A percentile compares a stretch with the other conserved stretches of the same genome.
phyloP scores from a whole-genome alignment of 148 eudicot genomes.

The Silene conica region DNA sequence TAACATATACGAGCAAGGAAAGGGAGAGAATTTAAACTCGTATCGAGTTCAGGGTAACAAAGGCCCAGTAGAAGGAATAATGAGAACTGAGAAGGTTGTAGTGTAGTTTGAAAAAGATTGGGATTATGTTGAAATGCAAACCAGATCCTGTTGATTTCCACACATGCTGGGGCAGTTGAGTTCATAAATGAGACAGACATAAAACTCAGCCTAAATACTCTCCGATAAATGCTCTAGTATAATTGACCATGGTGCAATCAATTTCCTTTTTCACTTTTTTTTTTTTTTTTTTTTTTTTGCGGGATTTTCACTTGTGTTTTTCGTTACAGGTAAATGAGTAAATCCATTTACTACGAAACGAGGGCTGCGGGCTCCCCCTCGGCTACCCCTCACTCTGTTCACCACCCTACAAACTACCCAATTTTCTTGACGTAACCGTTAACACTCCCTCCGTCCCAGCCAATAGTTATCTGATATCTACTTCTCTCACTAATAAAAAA shows the following conservation, averaged over 20 bases:
- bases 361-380: too few relatives aligned
- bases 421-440: not conserved
- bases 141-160: not conserved
- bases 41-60: not conserved
- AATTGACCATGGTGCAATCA: not conserved
- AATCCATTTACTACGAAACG: not conserved
- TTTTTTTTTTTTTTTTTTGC: too few relatives aligned
- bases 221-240: not conserved
- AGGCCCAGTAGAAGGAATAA: too few relatives aligned
- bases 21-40: too few relatives aligned
- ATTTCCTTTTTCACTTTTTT: not conserved
- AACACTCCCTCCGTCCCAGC: too few relatives aligned
- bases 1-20: too few relatives aligned
- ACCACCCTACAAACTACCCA: not conserved
- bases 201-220: not conserved
- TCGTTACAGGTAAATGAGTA: not conserved
- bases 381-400: too few relatives aligned
- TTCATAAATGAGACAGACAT: not conserved
- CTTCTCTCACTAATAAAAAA: too few relatives aligned
- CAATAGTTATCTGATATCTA: too few relatives aligned
- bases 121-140: not conserved
- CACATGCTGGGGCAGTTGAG: not conserved
- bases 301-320: not conserved
- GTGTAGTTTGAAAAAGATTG: not conserved
- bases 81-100: not conserved